Evolutionary conservation across 2,329 filamentous ascomycete genomes (phyloP).

Genomic region (Xylaria arbuscula): DNA sequence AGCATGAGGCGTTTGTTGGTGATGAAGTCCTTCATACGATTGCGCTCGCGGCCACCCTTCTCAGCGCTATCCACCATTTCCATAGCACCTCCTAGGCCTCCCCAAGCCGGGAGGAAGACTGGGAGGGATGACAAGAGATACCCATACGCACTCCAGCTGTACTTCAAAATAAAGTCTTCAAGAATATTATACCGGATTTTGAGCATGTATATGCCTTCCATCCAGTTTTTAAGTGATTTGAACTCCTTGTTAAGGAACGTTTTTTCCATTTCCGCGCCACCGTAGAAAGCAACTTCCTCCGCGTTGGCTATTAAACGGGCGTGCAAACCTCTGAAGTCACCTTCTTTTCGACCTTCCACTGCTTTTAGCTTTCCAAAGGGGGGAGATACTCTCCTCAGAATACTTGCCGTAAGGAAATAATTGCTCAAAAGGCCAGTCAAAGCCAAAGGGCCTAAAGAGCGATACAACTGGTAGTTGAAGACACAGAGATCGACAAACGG

Average conservation of each 20-base stretch:
- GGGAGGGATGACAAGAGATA: constrained; percentile 94
- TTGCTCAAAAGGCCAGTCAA: constrained; percentile 88
- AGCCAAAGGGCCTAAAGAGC: constrained; percentile 87
- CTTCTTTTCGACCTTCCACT: constrained; percentile 93
- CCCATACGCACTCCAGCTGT: constrained; percentile 97
- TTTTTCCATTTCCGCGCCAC: constrained; percentile 94
- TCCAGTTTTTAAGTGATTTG: constrained; percentile 91
- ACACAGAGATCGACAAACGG: constrained; percentile 96
- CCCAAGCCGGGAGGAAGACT: constrained; percentile 94
- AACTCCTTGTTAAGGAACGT: constrained; percentile 92
- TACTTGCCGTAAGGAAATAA: constrained; percentile 92
- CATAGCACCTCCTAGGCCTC: constrained; percentile 78
- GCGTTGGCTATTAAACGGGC: constrained; percentile 94
- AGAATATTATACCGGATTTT: constrained; percentile 99
- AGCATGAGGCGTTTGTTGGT: constrained; percentile 99
- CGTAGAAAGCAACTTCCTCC: constrained; percentile 97
- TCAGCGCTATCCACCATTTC: constrained; percentile 68
- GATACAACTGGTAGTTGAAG: constrained; percentile 97
- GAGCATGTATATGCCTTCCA: constrained; percentile 97
- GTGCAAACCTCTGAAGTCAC: constrained; percentile 92
- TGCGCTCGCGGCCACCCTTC: constrained; percentile 74
- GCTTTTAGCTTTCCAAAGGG: constrained; percentile 98
- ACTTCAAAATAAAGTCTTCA: constrained; percentile 97
- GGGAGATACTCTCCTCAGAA: constrained; percentile 87
- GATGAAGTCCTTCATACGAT: constrained; percentile 98